phyloP scores from a whole-genome alignment of 2,329 filamentous ascomycete genomes.

The Nannizzia gypsea region DNA sequence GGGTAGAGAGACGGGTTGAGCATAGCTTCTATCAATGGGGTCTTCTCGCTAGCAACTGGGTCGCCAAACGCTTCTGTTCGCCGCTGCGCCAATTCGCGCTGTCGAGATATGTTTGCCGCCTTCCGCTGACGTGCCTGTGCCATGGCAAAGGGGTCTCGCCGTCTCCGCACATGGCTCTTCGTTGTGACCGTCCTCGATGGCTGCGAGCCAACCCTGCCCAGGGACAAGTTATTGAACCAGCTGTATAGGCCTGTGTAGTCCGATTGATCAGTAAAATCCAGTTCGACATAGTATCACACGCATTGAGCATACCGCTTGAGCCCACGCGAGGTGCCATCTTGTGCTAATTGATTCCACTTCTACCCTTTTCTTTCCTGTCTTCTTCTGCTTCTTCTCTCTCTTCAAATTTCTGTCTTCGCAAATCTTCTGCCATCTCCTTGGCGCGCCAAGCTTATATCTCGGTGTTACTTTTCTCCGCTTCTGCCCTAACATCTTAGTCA shows the following conservation, averaged over 20 bases:
- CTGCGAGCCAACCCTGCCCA: conserved; percentile 9
- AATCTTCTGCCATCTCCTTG: neutral
- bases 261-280: neutral
- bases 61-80: conserved; percentile 58
- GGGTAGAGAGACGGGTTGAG: conserved; percentile 33
- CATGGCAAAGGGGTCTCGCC: conserved; percentile 64
- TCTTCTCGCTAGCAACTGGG: conserved; percentile 64
- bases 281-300: neutral
- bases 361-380: neutral
- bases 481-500: conserved; percentile 12
- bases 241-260: conserved; percentile 15
- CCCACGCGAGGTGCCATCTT: conserved; percentile 59
- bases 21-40: conserved; percentile 74
- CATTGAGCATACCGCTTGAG: conserved; percentile 11
- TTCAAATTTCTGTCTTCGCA: conserved; percentile 1
- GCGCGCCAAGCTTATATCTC: neutral
- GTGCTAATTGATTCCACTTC: conserved; percentile 12
- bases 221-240: conserved; percentile 9
- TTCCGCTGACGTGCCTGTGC: conserved; percentile 75
- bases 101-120: conserved; percentile 66
- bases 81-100: conserved; percentile 53
- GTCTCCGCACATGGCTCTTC: conserved; percentile 9
- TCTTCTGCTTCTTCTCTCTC: neutral
- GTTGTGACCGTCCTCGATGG: conserved; percentile 11
- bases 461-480: conserved; percentile 4